A percentile compares a stretch with the other conserved stretches of the same genome.
Conservation (phyloP, 2,329 filamentous ascomycete genomes). For the Coniochaeta sp. region DNA sequence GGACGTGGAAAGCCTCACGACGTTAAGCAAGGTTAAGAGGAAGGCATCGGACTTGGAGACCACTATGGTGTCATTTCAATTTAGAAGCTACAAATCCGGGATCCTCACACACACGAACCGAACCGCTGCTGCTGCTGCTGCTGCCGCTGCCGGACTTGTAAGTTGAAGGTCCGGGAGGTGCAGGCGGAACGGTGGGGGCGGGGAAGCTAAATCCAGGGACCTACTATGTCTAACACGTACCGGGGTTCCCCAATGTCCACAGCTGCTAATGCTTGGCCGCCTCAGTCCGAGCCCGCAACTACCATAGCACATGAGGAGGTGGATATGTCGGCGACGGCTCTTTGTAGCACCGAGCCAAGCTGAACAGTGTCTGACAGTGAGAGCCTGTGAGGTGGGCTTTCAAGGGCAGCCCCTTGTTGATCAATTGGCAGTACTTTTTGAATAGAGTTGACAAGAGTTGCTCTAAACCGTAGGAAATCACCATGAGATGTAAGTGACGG, state of each 20-base stretch:
- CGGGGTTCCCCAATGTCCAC: not conserved
- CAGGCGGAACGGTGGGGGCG: conserved; percentile 10
- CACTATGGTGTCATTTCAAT: not conserved
- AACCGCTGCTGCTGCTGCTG: not conserved
- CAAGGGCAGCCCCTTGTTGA: too few relatives aligned
- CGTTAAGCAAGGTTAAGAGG: not conserved
- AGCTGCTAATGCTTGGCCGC: not conserved
- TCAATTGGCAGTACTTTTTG: too few relatives aligned
- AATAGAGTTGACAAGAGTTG: too few relatives aligned
- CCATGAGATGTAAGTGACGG: too few relatives aligned
- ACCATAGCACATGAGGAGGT: not conserved
- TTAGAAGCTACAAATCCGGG: not conserved
- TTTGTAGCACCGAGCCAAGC: not conserved
- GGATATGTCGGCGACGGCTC: not conserved
- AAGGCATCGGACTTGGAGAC: not conserved
- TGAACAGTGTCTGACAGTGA: not conserved
- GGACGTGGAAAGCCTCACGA: not conserved
- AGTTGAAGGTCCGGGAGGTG: not conserved
- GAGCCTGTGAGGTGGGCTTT: not conserved
- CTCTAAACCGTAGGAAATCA: too few relatives aligned
- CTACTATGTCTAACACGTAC: too few relatives aligned
- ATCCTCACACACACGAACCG: too few relatives aligned
- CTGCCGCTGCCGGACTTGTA: not conserved
- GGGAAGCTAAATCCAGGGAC: conserved; percentile 5
- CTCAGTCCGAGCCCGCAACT: too few relatives aligned